Conservation (phyloP, 2,329 filamentous ascomycete species). For the Chrysoporthe austroafricana region DNA sequence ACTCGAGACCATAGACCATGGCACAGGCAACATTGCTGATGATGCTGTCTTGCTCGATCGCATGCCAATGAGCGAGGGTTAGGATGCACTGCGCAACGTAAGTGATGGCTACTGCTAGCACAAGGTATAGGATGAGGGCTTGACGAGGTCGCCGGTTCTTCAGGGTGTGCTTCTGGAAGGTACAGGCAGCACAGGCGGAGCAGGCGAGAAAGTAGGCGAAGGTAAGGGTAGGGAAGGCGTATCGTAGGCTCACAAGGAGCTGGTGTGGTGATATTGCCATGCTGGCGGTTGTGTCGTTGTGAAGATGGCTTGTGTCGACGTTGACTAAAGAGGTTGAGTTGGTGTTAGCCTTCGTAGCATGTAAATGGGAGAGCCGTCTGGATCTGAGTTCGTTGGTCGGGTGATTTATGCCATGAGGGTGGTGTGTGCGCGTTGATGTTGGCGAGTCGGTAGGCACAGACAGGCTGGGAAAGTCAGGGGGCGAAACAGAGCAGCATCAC, state of each 20-base stretch:
- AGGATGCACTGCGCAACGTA: constrained; percentile 52
- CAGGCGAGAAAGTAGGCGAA: constrained; percentile 62
- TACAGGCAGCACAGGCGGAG: constrained; percentile 55
- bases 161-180: constrained; percentile 48
- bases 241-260: constrained; percentile 55
- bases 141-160: constrained; percentile 35
- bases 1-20: constrained; percentile 65
- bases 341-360: background rate
- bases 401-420: background rate
- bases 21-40: constrained; percentile 65
- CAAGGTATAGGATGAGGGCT: constrained; percentile 47
- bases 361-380: background rate
- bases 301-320: background rate
- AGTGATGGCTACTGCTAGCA: constrained; percentile 48
- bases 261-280: constrained; percentile 33
- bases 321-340: background rate
- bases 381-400: background rate
- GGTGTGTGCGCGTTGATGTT: constrained; percentile 3
- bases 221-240: constrained; percentile 59
- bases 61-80: constrained; percentile 36
- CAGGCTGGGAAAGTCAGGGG: background rate
- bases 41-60: constrained; percentile 49
- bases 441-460: background rate
- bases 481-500: background rate
- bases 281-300: background rate